Evolutionary conservation across 352 stramenopile genomes (phyloP).

Genomic region (Globisporangium takayamanum): DNA sequence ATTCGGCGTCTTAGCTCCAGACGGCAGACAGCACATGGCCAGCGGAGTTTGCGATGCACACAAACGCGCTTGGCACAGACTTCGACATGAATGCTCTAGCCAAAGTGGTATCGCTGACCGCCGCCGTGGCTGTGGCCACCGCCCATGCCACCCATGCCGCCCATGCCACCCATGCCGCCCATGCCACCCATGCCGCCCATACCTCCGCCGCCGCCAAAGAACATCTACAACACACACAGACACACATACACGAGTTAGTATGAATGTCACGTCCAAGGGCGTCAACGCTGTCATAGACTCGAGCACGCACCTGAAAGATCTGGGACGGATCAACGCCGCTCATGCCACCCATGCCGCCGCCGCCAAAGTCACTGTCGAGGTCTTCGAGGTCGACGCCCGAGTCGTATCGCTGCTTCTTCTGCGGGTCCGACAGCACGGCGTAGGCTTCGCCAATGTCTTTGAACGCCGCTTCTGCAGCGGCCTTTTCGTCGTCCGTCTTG

Average conservation of each 20-base stretch:
- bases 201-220: conserved; percentile 55
- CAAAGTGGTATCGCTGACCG: conserved; percentile 78
- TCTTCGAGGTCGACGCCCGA: conserved; percentile 92
- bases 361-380: conserved; percentile 84
- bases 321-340: conserved; percentile 75
- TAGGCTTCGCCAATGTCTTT: conserved; percentile 97
- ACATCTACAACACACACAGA: conserved; percentile 43
- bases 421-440: conserved; percentile 90
- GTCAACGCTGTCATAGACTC: not conserved
- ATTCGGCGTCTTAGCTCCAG: not conserved
- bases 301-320: conserved; percentile 67
- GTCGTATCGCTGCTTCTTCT: conserved; percentile 94
- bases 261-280: too few relatives aligned
- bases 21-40: not conserved
- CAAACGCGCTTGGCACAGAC: not conserved
- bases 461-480: conserved; percentile 90
- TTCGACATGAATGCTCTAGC: conserved; percentile 16
- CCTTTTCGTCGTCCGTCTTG: conserved; percentile 89
- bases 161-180: conserved; percentile 21
- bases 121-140: conserved; percentile 26
- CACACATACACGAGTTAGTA: not conserved
- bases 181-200: conserved; percentile 33
- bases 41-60: not conserved
- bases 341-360: conserved; percentile 66
- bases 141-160: conserved; percentile 41